Conservation (phyloP, 257 asterid species). For the Solanum sejunctum region DNA sequence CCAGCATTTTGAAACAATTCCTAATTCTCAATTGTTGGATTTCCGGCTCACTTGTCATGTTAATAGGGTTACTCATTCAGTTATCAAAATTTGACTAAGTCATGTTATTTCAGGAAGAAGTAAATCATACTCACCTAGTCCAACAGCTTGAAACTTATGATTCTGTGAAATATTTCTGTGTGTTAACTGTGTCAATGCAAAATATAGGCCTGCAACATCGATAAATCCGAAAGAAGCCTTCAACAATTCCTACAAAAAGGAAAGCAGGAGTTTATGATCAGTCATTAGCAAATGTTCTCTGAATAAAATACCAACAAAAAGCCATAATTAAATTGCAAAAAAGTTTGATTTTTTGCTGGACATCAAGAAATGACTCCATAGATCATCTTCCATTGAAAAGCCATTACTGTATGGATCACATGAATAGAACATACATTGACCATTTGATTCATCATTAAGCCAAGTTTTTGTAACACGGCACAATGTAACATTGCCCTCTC, state of each 20-base stretch:
- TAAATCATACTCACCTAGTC: slow-evolving; percentile 60
- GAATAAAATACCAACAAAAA: background rate
- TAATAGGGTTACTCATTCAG: background rate
- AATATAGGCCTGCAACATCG: slow-evolving; percentile 94
- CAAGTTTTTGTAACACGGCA: background rate
- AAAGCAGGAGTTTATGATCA: background rate
- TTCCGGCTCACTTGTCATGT: background rate
- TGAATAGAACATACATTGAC: background rate
- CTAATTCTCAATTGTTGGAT: background rate
- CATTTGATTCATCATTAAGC: background rate
- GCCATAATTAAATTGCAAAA: background rate
- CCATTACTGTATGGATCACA: background rate
- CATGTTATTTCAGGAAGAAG: background rate
- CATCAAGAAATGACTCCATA: background rate
- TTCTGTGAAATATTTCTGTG: slow-evolving; percentile 98
- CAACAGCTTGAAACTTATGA: slow-evolving; percentile 99
- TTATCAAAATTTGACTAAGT: background rate
- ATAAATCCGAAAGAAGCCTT: slow-evolving; percentile 90
- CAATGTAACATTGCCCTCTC: background rate
- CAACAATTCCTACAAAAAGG: slow-evolving; percentile 57
- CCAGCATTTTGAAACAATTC: background rate
- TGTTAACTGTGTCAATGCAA: slow-evolving; percentile 88
- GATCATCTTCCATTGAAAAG: background rate
- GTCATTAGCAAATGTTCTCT: background rate
- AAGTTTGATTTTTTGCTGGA: background rate